A percentile compares a stretch with the other conserved stretches of the same genome.
phyloP scores from a whole-genome alignment of 495 filamentous ascomycete species.

The Saxophila tyrrhenica region DNA sequence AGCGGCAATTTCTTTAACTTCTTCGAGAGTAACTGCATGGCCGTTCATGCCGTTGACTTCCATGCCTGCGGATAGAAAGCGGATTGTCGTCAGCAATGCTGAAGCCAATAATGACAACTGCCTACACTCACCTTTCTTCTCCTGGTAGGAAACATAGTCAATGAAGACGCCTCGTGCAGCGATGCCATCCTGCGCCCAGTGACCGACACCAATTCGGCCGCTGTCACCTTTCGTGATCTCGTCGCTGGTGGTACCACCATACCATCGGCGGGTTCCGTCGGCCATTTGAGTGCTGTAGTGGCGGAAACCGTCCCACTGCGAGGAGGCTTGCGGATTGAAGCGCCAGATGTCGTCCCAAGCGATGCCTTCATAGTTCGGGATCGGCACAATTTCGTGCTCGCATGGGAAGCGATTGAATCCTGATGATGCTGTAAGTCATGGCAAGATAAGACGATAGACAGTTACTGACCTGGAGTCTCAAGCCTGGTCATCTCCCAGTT shows the following conservation, averaged over 20 bases:
- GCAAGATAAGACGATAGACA: background rate
- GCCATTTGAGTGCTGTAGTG: constrained; percentile 32
- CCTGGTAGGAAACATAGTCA: constrained; percentile 40
- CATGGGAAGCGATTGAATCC: constrained; percentile 3
- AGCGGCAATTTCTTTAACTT: constrained; percentile 47
- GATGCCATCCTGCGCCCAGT: constrained; percentile 42
- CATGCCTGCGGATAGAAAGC: constrained; percentile 21
- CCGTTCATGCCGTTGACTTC: constrained; percentile 45
- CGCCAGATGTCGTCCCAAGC: constrained; percentile 58
- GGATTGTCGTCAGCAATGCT: no score
- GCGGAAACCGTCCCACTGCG: constrained; percentile 64
- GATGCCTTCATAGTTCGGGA: constrained; percentile 25
- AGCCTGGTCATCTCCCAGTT: constrained; percentile 6
- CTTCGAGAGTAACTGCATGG: constrained; percentile 47
- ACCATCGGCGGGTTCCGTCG: background rate
- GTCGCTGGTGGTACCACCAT: constrained; percentile 35
- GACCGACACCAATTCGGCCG: constrained; percentile 40
- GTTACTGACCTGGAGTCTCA: constrained; percentile 1
- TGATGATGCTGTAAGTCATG: no score
- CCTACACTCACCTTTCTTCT: constrained; percentile 31
- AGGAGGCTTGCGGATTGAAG: constrained; percentile 65
- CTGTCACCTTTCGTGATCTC: constrained; percentile 40
- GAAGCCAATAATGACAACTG: no score
- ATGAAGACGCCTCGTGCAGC: constrained; percentile 49
- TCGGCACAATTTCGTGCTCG: constrained; percentile 1